Conservation (phyloP, 2,329 filamentous ascomycete species). For the Monilinia fructigena region DNA sequence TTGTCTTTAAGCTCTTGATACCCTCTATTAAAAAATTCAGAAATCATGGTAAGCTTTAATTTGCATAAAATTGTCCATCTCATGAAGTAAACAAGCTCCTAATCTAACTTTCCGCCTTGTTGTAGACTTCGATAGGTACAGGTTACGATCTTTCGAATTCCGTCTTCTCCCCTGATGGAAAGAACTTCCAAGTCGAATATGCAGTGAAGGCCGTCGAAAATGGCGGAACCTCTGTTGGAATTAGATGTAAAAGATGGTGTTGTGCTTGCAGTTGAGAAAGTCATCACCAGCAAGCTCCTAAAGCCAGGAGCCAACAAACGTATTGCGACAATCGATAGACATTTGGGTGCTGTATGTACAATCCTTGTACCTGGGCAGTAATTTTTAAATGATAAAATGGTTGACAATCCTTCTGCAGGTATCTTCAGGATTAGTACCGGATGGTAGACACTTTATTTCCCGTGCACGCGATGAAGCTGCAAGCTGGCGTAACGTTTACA, state of each 20-base stretch:
- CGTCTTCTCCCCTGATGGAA: conserved; percentile 97
- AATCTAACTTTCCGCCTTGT: conserved; percentile 30
- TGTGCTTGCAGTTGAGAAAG: conserved; percentile 94
- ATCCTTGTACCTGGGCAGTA: background rate
- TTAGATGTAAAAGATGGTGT: conserved; percentile 97
- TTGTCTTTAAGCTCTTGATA: conserved; percentile 18
- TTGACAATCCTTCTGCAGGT: conserved; percentile 56
- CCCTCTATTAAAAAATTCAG: conserved; percentile 19
- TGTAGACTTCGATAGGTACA: conserved; percentile 96
- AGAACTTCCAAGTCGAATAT: conserved; percentile 99
- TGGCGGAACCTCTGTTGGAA: conserved; percentile 92
- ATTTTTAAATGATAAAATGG: conserved; percentile 24
- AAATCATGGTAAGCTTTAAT: conserved; percentile 40
- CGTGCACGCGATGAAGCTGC: conserved; percentile 91
- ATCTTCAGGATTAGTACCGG: conserved; percentile 89
- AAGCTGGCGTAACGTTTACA: conserved; percentile 90
- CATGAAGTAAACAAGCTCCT: conserved; percentile 1
- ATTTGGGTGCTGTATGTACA: conserved; percentile 80
- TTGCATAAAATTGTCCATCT: background rate
- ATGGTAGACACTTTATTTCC: conserved; percentile 92
- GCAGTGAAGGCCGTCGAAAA: conserved; percentile 98
- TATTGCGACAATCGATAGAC: conserved; percentile 90
- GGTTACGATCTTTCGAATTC: conserved; percentile 99
- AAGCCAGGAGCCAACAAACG: conserved; percentile 96
- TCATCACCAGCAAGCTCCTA: conserved; percentile 90